Percentiles rank a stretch among this genome's conserved stretches.
Conservation (phyloP, 805 yeast genomes). For the Soucietia sequanensis region DNA sequence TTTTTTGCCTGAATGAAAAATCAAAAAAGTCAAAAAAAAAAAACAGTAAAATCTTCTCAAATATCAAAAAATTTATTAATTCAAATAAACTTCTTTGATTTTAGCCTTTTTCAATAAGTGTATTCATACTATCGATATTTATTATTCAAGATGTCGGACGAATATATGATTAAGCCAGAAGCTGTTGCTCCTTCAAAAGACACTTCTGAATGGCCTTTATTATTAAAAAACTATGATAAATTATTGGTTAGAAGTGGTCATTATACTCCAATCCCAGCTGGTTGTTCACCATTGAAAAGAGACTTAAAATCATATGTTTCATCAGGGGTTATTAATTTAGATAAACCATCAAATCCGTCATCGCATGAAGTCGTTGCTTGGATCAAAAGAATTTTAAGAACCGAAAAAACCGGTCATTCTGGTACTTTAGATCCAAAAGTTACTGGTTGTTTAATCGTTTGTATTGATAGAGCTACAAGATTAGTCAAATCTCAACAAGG, state of each 20-base stretch:
- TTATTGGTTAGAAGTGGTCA: constrained; percentile 93
- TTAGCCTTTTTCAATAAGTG: not conserved
- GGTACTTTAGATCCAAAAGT: constrained; percentile 99
- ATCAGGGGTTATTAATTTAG: constrained; percentile 95
- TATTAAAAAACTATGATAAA: constrained; percentile 91
- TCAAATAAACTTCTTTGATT: not conserved
- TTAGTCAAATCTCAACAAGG: constrained; percentile 98
- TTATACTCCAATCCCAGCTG: constrained; percentile 96
- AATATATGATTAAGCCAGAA: constrained; percentile 86
- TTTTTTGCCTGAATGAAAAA: constrained; percentile 5
- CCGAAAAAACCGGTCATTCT: constrained; percentile 97
- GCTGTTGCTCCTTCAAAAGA: constrained; percentile 73
- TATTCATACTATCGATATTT: constrained; percentile 1
- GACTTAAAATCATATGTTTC: constrained; percentile 86
- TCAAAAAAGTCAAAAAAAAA: constrained; percentile 6
- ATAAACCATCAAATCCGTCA: constrained; percentile 97
- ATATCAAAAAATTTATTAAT: constrained; percentile 1
- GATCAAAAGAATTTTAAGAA: constrained; percentile 93
- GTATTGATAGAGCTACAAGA: constrained; percentile 97
- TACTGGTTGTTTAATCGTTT: constrained; percentile 97
- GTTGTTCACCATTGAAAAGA: constrained; percentile 92
- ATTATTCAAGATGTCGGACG: constrained; percentile 53
- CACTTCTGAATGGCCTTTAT: constrained; percentile 93
- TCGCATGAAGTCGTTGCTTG: constrained; percentile 99
- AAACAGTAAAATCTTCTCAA: not conserved